Evolutionary conservation across 805 yeast genomes (phyloP).

Genomic region (Cyberlindnera euphorbiae): DNA sequence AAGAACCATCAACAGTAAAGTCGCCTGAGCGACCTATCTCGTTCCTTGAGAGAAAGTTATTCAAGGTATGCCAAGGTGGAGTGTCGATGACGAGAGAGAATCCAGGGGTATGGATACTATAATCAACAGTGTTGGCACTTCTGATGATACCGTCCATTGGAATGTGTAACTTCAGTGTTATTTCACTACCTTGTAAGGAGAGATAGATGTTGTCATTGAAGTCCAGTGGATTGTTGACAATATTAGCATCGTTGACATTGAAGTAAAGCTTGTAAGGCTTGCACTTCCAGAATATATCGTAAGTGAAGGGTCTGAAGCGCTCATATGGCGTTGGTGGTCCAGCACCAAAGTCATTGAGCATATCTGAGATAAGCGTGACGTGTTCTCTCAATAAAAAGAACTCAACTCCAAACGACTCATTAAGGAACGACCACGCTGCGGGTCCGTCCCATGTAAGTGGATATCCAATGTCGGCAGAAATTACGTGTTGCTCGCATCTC

Average conservation of each 20-base stretch:
- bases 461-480: slow-evolving; percentile 55
- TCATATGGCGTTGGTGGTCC: slow-evolving; percentile 74
- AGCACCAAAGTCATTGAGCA: slow-evolving; percentile 68
- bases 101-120: slow-evolving; percentile 46
- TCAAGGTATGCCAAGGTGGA: slow-evolving; percentile 90
- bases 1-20: slow-evolving; percentile 59
- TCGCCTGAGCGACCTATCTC: slow-evolving; percentile 65
- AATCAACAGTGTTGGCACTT: slow-evolving; percentile 48
- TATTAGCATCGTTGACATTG: slow-evolving; percentile 83
- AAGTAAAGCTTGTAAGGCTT: slow-evolving; percentile 55
- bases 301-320: slow-evolving; percentile 66
- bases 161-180: slow-evolving; percentile 43
- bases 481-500: slow-evolving; percentile 50
- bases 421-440: slow-evolving; percentile 61
- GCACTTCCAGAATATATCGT: slow-evolving; percentile 57
- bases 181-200: slow-evolving; percentile 60
- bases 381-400: slow-evolving; percentile 80
- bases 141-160: slow-evolving; percentile 57
- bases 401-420: slow-evolving; percentile 47
- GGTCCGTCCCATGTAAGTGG: slow-evolving; percentile 84
- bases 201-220: slow-evolving; percentile 74
- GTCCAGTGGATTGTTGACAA: slow-evolving; percentile 85
- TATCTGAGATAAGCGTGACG: slow-evolving; percentile 63
- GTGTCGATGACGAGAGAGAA: slow-evolving; percentile 64
- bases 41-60: slow-evolving; percentile 59